These are phyloP conservation scores for Pseudogymnoascus sp. DNA, from an alignment of 2,329 filamentous ascomycete genomes.

Conservation along the genomic window DNA sequence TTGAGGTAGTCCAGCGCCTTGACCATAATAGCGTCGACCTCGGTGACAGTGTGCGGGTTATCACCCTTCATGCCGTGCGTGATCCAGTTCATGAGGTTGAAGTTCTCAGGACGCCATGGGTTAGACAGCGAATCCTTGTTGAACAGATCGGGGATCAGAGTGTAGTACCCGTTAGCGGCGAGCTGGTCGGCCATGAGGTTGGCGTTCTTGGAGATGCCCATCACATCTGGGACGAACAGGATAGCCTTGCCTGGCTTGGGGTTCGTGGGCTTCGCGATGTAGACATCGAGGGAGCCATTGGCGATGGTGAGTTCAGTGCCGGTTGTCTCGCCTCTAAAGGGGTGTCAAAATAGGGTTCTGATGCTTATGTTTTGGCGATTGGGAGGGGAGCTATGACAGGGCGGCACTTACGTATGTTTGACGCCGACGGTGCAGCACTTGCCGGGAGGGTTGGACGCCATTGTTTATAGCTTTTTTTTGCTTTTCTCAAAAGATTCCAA, in stretches of 20 bases:
- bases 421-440: conserved; percentile 27
- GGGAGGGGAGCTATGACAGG: not conserved
- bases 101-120: conserved; percentile 31
- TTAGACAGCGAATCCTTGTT: conserved; percentile 53
- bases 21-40: conserved; percentile 34
- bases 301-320: conserved; percentile 24
- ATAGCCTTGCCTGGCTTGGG: conserved; percentile 30
- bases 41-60: conserved; percentile 24
- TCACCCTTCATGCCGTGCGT: conserved; percentile 24
- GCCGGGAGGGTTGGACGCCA: conserved; percentile 28
- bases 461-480: conserved; percentile 11
- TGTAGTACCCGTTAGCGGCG: conserved; percentile 48
- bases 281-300: conserved; percentile 22
- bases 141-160: conserved; percentile 61
- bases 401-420: conserved; percentile 24
- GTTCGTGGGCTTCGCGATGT: conserved; percentile 24
- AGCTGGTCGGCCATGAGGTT: conserved; percentile 65
- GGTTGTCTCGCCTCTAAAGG: conserved; percentile 22
- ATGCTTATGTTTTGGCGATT: not conserved
- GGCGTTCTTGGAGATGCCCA: conserved; percentile 43
- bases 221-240: conserved; percentile 26
- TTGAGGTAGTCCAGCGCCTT: conserved; percentile 49
- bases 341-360: not conserved
- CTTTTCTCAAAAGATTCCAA: not conserved
- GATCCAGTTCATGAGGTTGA: conserved; percentile 42